Evolutionary conservation across 2,329 filamentous ascomycete genomes (phyloP).

Genomic region (Fusarium sp.): DNA sequence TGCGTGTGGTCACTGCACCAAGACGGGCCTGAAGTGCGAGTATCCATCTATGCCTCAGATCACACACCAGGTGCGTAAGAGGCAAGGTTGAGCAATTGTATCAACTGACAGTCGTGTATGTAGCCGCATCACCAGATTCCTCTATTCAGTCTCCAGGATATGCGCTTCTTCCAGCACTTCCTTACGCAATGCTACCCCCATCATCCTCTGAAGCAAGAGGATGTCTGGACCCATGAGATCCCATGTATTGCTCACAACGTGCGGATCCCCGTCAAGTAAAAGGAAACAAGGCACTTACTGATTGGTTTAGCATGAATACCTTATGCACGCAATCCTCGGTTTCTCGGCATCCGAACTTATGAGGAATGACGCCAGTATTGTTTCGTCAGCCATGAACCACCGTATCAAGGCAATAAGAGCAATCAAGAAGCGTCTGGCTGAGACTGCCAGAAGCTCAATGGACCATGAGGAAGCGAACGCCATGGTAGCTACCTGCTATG

Average conservation of each 20-base stretch:
- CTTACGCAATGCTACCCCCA: slow-evolving; percentile 70
- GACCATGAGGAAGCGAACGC: slow-evolving; percentile 67
- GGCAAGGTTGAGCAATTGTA: no score
- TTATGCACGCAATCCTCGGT: slow-evolving; percentile 77
- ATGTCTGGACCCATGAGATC: slow-evolving; percentile 74
- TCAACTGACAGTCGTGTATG: not conserved
- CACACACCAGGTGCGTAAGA: slow-evolving; percentile 58
- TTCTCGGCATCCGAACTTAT: slow-evolving; percentile 74
- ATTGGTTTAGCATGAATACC: slow-evolving; percentile 65
- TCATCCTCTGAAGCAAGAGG: slow-evolving; percentile 72
- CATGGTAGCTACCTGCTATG: slow-evolving; percentile 68
- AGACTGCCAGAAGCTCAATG: slow-evolving; percentile 53
- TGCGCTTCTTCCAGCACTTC: slow-evolving; percentile 77
- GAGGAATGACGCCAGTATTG: slow-evolving; percentile 60
- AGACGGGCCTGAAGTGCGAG: slow-evolving; percentile 70
- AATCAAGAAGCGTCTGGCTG: slow-evolving; percentile 65
- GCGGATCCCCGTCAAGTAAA: slow-evolving; percentile 38
- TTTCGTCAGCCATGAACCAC: slow-evolving; percentile 69
- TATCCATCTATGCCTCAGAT: slow-evolving; percentile 66
- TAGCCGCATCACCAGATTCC: slow-evolving; percentile 68
- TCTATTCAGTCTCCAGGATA: slow-evolving; percentile 69
- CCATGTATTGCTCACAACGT: slow-evolving; percentile 74
- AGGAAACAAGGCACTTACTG: not conserved
- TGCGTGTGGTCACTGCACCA: slow-evolving; percentile 70
- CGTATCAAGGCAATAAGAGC: slow-evolving; percentile 72